These are phyloP conservation scores for Pseudogymnoascus sp. DNA, from an alignment of 2,329 filamentous ascomycete species.

Conservation along the genomic window DNA sequence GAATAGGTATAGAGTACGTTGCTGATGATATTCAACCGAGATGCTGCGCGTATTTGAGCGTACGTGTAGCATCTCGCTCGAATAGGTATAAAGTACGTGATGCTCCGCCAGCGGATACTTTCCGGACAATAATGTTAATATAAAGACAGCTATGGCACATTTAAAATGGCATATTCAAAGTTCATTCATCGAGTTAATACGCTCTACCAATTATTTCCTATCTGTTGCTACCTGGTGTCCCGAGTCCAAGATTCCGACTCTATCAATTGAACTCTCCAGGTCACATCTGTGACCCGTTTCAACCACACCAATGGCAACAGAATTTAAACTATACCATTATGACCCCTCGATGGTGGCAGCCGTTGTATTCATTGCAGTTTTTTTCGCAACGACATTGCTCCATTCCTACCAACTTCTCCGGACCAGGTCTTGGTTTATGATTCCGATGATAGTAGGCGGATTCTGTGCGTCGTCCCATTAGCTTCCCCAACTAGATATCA, in stretches of 20 bases:
- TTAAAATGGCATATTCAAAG: neutral
- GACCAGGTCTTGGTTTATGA: slow-evolving; percentile 23
- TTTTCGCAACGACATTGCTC: slow-evolving; percentile 11
- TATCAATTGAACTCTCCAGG: neutral
- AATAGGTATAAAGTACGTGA: neutral
- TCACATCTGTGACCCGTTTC: neutral
- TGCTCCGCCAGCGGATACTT: neutral
- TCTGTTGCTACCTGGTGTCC: neutral
- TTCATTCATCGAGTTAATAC: neutral
- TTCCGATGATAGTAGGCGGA: slow-evolving; percentile 27
- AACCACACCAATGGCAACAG: neutral
- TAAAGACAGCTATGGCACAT: neutral
- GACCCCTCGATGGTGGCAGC: slow-evolving; percentile 14
- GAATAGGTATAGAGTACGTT: neutral
- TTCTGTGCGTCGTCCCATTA: slow-evolving; percentile 21
- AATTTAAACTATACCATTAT: slow-evolving; percentile 11
- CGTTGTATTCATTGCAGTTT: slow-evolving; percentile 15
- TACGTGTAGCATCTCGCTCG: neutral
- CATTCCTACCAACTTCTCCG: slow-evolving; percentile 17
- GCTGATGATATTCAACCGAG: no score
- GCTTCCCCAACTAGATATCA: neutral
- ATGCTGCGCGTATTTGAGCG: neutral
- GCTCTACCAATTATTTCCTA: neutral
- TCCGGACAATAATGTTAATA: neutral
- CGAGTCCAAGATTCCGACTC: neutral